Conservation (phyloP, 1,284 basidiomycete genomes). For the Cutaneotrichosporon spelunceum region DNA sequence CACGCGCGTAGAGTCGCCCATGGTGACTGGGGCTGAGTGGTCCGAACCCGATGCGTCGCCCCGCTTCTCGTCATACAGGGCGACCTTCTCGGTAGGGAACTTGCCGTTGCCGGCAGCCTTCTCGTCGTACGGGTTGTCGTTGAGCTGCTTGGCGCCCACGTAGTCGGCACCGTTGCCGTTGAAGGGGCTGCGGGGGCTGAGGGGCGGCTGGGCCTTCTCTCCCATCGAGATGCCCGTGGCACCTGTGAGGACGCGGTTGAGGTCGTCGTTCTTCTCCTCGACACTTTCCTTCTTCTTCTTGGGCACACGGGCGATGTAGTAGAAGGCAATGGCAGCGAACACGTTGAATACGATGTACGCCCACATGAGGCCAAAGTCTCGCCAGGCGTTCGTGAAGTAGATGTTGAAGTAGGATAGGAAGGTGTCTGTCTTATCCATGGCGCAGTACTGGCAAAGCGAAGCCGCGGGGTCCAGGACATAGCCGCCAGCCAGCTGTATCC, state of each 20-base stretch:
- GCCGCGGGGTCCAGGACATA: constrained; percentile 46
- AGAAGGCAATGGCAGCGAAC: constrained; percentile 40
- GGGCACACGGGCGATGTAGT: constrained; percentile 46
- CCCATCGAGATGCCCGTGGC: constrained; percentile 9
- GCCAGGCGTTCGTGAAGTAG: constrained; percentile 59
- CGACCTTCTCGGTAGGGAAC: background rate
- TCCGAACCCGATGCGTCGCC: background rate
- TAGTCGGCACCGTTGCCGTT: background rate
- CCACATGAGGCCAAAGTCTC: constrained; percentile 63
- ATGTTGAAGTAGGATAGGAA: constrained; percentile 62
- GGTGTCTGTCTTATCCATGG: constrained; percentile 57
- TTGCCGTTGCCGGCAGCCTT: background rate
- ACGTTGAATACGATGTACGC: constrained; percentile 64
- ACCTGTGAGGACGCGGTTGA: constrained; percentile 17
- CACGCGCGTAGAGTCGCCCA: constrained; percentile 1
- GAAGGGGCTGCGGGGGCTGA: too few relatives aligned
- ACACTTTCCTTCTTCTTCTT: constrained; percentile 20
- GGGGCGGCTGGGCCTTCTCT: constrained; percentile 1
- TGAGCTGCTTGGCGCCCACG: background rate
- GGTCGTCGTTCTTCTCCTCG: constrained; percentile 16
- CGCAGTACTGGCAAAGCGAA: constrained; percentile 50
- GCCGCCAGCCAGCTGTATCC: constrained; percentile 44
- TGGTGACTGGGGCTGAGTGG: background rate
- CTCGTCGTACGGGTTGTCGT: background rate
- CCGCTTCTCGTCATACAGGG: background rate